Evolutionary conservation across 331 rosid genomes (phyloP), one percentile per base, ranked within the genome.

Genomic region (Telfairia occidentalis): DNA sequence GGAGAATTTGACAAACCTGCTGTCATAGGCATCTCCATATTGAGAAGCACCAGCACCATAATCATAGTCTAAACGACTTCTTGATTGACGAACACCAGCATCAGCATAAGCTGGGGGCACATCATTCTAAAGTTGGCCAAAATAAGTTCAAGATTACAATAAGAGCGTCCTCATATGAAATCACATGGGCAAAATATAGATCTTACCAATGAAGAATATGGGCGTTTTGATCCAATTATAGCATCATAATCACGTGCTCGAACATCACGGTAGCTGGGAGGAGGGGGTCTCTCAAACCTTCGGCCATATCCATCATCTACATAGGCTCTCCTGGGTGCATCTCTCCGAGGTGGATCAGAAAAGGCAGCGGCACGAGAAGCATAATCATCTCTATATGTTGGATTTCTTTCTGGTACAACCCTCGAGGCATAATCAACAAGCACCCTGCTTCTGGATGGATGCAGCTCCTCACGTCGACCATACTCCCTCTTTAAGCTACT

Each of bases 171-270:
- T 16, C 9, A 48, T 64, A 65, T 2, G 21, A 45, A 21, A 50
- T 18, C 4, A 52, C 29, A 23, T 9, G 1, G 21, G 59, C 3
- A 28, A 0, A 18, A 18, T 23, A 29, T 29, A 64, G 74, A 23
- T 86, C 92, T 82, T 42, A 91, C 99, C 64, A 95, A 74, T 2
- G 96, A 80, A 74, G 90, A 81, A 83, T 92, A 95, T 58, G 96
- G 83, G 28, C 99, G 99, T 72, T 95, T 95, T 63, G 99, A 92
- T 24, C 99, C 97, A 66, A 95, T 83, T 8, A 90, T 55, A 15
- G 92, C 43, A 37, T 95, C 99, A 78, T 92, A 95, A 79, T 92
- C 97, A 67, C 93, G 99, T n/a, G 90, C 86, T 26, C 96, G 96
- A 18, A 88, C 92, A 65, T 90, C 96, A 42, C 96, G 97, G 54